Evolutionary conservation across 2,329 filamentous ascomycete species (phyloP).

Genomic region (Neopestalotiopsis rosae): DNA sequence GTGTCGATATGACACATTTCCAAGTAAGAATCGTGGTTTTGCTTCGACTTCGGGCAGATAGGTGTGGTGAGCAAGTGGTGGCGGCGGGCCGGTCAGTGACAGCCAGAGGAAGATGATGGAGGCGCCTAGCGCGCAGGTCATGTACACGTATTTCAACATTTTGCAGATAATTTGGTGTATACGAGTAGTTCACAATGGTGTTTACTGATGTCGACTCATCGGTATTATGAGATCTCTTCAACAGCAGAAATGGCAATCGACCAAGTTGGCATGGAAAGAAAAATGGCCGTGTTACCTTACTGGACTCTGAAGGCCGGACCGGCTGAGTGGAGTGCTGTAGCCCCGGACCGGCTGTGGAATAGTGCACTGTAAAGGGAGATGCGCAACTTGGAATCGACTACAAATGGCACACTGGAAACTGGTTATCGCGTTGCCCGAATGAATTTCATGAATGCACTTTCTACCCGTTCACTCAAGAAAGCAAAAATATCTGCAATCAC

Average conservation of each 20-base stretch:
- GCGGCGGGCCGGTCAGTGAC: not conserved
- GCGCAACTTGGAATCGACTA: not conserved
- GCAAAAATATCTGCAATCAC: not conserved
- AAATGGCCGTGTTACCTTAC: not conserved
- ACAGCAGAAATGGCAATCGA: not conserved
- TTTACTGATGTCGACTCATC: not conserved
- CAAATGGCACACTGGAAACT: not conserved
- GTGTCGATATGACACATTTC: conserved; percentile 1
- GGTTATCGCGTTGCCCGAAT: not conserved
- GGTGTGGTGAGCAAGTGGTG: not conserved
- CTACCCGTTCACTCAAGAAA: not conserved
- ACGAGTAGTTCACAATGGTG: not conserved
- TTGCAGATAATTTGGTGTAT: not conserved
- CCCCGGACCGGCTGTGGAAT: not conserved
- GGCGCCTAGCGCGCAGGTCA: not conserved
- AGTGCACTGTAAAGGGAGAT: not conserved
- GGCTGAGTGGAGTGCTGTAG: not conserved
- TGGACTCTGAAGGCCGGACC: not conserved
- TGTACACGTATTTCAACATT: conserved; percentile 1
- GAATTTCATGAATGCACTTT: not conserved
- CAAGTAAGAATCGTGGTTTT: not conserved
- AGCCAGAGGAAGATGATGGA: not conserved
- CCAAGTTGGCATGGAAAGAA: not conserved
- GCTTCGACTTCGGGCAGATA: not conserved
- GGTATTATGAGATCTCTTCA: not conserved